These are phyloP conservation scores for Apiospora rasikravindrae DNA, from an alignment of 2,329 filamentous ascomycete species.

Conservation along the genomic window DNA sequence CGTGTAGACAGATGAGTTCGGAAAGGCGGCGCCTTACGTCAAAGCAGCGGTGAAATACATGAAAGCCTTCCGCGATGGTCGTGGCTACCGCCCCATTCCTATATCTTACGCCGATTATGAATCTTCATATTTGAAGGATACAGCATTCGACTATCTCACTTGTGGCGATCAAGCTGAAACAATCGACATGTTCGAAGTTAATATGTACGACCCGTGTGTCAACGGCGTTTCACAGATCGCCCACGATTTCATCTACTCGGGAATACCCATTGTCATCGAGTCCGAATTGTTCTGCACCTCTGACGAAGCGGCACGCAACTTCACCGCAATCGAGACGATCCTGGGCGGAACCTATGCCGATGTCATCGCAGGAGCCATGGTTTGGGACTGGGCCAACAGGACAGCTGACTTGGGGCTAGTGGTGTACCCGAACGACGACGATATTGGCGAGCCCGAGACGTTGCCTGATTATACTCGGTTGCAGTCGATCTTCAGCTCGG, in stretches of 20 bases:
- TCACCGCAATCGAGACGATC: not conserved
- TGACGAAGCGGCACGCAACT: not conserved
- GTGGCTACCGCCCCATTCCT: conserved; percentile 62
- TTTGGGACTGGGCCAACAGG: not conserved
- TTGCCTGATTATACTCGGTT: not conserved
- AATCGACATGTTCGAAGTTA: not conserved
- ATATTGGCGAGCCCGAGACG: not conserved
- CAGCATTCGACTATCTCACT: not conserved
- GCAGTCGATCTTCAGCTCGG: not conserved
- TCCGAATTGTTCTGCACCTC: not conserved
- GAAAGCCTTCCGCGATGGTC: conserved; percentile 69
- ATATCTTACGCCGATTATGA: conserved; percentile 74
- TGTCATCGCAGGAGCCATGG: not conserved
- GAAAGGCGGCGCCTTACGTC: conserved; percentile 56
- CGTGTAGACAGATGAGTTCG: conserved; percentile 62
- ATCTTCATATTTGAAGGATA: conserved; percentile 15
- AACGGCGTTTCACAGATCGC: too few relatives aligned
- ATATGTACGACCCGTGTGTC: not conserved
- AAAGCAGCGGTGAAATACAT: conserved; percentile 68
- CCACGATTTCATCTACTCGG: not conserved
- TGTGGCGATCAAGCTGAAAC: not conserved
- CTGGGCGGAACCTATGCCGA: not conserved
- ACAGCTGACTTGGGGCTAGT: not conserved
- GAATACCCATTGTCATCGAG: not conserved
- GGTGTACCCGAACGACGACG: not conserved